These are phyloP conservation scores for Lactifluus hygrophoroides DNA, from an alignment of 768 basidiomycete genomes.

Conservation along the genomic window DNA sequence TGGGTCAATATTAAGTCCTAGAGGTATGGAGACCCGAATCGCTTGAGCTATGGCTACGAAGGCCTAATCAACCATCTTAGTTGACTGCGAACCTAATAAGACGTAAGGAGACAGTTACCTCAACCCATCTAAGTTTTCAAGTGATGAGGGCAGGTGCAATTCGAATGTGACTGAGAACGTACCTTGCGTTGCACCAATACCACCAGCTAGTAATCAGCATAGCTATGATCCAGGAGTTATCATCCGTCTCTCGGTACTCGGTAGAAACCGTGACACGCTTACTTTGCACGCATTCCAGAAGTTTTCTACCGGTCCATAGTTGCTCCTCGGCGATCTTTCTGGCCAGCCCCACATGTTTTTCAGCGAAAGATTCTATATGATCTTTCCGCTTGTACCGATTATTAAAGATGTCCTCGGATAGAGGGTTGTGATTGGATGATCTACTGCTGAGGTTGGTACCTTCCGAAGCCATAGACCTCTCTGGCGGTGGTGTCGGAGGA, in stretches of 20 bases:
- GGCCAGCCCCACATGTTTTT: slow-evolving; percentile 19
- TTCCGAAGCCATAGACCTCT: slow-evolving; percentile 34
- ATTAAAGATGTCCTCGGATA: slow-evolving; percentile 22
- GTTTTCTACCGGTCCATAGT: slow-evolving; percentile 6
- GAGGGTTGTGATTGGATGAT: background rate
- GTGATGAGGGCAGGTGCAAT: background rate
- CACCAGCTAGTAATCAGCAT: slow-evolving; percentile 60
- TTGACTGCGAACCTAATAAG: background rate
- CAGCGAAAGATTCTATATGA: slow-evolving; percentile 20
- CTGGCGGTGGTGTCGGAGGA: slow-evolving; percentile 42
- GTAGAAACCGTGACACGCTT: background rate
- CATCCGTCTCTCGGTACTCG: background rate
- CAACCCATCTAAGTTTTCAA: slow-evolving; percentile 50
- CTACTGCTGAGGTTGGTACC: background rate
- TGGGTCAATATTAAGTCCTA: slow-evolving; percentile 60
- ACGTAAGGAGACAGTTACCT: slow-evolving; percentile 33
- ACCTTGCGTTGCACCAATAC: slow-evolving; percentile 68
- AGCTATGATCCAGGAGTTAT: slow-evolving; percentile 34
- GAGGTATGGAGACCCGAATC: slow-evolving; percentile 51
- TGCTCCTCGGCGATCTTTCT: slow-evolving; percentile 12
- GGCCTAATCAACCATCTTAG: slow-evolving; percentile 33
- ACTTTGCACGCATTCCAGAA: slow-evolving; percentile 20
- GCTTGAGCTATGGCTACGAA: slow-evolving; percentile 50
- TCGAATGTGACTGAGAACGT: slow-evolving; percentile 18
- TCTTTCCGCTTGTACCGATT: slow-evolving; percentile 14